Conservation (phyloP, 306 rosid genomes). For the Lathyrus oleraceus region DNA sequence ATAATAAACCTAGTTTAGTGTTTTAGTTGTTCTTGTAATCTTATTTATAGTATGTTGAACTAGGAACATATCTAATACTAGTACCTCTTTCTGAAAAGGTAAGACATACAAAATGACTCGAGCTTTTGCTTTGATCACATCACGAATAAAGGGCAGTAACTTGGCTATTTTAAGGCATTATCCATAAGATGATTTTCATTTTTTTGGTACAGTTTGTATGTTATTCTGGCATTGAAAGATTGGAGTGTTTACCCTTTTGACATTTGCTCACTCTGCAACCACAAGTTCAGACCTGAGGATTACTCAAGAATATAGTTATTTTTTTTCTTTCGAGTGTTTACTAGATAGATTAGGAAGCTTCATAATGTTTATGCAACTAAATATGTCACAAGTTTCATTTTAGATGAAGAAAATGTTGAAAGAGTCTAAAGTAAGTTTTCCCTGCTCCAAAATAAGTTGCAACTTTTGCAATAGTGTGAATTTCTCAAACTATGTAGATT, state of each 20-base stretch:
- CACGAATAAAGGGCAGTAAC: neutral
- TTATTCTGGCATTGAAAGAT: slow-evolving; percentile 6
- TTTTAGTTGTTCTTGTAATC: slow-evolving; percentile 5
- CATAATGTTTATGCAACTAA: slow-evolving; percentile 5
- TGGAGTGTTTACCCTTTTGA: neutral
- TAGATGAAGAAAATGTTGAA: slow-evolving; percentile 4
- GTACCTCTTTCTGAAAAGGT: neutral
- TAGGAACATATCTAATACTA: neutral
- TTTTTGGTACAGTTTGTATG: neutral
- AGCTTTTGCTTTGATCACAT: slow-evolving; percentile 6
- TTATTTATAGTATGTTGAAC: slow-evolving; percentile 2
- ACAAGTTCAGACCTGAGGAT: neutral
- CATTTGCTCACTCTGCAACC: neutral
- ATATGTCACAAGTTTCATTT: neutral
- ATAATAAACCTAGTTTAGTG: neutral
- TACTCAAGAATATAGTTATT: neutral
- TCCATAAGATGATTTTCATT: neutral
- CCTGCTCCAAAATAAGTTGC: neutral
- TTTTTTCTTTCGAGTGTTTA: neutral
- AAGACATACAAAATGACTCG: neutral
- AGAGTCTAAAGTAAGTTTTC: slow-evolving; percentile 9
- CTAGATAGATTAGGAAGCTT: neutral
- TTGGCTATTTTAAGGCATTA: neutral
- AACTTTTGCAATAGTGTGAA: neutral
- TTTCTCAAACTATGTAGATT: neutral